Evolutionary conservation across 2,329 filamentous ascomycete species (phyloP).

Genomic region (Dothidotthia symphoricarpi): DNA sequence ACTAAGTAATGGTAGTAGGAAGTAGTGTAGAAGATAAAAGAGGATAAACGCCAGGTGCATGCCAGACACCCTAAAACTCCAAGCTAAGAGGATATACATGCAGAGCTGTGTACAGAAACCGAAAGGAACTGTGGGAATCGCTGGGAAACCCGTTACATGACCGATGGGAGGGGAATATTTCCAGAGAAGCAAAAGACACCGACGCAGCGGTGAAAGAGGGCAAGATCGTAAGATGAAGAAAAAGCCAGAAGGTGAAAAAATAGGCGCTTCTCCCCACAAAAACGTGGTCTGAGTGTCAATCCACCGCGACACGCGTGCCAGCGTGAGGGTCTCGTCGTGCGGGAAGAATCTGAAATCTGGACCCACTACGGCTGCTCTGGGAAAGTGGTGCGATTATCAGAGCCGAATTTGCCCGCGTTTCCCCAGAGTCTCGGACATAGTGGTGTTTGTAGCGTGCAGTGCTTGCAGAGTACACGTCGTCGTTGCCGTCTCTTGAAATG

Average conservation of each 20-base stretch:
- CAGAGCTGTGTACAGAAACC: conserved; percentile 4
- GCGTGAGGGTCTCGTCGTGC: conserved; percentile 9
- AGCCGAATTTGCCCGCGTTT: conserved; percentile 19
- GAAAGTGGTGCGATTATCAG: conserved; percentile 13
- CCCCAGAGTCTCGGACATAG: conserved; percentile 1
- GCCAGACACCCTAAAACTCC: conserved; percentile 9
- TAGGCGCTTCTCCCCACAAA: not conserved
- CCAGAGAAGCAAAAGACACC: too few species aligned
- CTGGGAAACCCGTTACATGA: conserved; percentile 3
- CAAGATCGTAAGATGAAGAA: too few species aligned
- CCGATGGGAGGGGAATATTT: too few species aligned
- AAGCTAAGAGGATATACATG: conserved; percentile 14
- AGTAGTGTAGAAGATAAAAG: not conserved
- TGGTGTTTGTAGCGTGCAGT: not conserved
- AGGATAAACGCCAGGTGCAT: conserved; percentile 3
- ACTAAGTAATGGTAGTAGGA: too few species aligned
- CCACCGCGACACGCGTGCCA: not conserved
- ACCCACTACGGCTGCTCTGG: conserved; percentile 16
- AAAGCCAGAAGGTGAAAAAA: too few species aligned
- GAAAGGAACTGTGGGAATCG: conserved; percentile 3
- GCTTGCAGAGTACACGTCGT: not conserved
- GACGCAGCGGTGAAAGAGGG: conserved; percentile 4
- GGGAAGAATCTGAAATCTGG: conserved; percentile 10
- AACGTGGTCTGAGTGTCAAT: not conserved
- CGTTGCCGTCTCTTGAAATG: not conserved